phyloP scores from a whole-genome alignment of 2,329 filamentous ascomycete genomes.

The Penicillium sp. region DNA sequence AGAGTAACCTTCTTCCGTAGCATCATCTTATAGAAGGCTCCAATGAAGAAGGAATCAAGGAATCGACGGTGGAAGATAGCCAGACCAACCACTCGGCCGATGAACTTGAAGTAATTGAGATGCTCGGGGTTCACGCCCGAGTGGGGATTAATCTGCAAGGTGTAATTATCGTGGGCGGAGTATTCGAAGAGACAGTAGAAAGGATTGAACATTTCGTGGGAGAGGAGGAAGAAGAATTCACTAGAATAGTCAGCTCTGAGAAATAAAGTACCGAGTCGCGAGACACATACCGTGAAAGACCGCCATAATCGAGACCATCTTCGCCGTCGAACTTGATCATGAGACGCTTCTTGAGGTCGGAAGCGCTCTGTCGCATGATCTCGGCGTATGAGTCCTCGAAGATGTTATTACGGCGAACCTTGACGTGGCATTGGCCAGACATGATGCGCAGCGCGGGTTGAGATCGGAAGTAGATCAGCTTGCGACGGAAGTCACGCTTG shows the following conservation, averaged over 20 bases:
- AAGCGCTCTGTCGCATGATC: slow-evolving; percentile 93
- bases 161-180: slow-evolving; percentile 99
- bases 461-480: slow-evolving; percentile 98
- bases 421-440: slow-evolving; percentile 96
- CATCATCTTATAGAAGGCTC: slow-evolving; percentile 99
- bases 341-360: slow-evolving; percentile 93
- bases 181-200: slow-evolving; percentile 99
- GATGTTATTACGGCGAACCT: slow-evolving; percentile 93
- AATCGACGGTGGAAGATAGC: slow-evolving; percentile 98
- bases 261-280: not conserved
- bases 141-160: slow-evolving; percentile 98
- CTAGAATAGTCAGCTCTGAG: slow-evolving; percentile 46
- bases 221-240: slow-evolving; percentile 99
- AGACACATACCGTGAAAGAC: slow-evolving; percentile 70
- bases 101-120: slow-evolving; percentile 99
- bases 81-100: slow-evolving; percentile 91
- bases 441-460: slow-evolving; percentile 94
- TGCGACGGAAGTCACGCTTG: slow-evolving; percentile 97
- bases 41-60: slow-evolving; percentile 98
- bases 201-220: slow-evolving; percentile 99
- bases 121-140: slow-evolving; percentile 99
- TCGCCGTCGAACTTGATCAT: slow-evolving; percentile 99
- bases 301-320: slow-evolving; percentile 96
- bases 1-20: slow-evolving; percentile 87
- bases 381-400: slow-evolving; percentile 99